A percentile compares a stretch with the other conserved stretches of the same genome.
These are phyloP conservation scores for Cafeteria roenbergensis DNA, from an alignment of 108 stramenopile species.

Conservation along the genomic window DNA sequence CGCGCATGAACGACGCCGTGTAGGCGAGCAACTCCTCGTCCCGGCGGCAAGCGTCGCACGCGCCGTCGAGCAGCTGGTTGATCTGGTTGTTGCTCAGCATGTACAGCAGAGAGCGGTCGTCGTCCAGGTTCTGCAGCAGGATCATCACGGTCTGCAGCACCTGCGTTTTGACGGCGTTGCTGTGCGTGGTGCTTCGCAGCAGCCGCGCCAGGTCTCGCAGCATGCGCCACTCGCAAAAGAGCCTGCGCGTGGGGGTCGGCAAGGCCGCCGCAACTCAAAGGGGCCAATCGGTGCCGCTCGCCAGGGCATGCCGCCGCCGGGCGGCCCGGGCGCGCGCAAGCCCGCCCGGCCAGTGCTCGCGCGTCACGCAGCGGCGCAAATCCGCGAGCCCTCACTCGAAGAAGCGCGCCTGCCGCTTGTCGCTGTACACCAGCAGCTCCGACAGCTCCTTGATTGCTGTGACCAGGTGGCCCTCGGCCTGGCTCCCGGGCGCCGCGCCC, in stretches of 20 bases:
- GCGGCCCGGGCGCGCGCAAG: too few species aligned
- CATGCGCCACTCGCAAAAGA: constrained; percentile 31
- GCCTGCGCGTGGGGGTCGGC: too few species aligned
- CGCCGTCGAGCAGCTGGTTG: constrained; percentile 22
- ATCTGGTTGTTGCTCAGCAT: constrained; percentile 34
- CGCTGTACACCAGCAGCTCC: constrained; percentile 32
- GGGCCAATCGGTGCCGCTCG: too few species aligned
- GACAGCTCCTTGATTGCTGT: constrained; percentile 11
- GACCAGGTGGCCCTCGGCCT: not conserved
- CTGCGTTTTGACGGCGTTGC: constrained; percentile 15
- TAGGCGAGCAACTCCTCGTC: constrained; percentile 34
- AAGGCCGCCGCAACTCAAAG: too few species aligned
- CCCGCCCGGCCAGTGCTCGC: too few species aligned
- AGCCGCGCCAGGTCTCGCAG: constrained; percentile 16
- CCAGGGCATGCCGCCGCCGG: too few species aligned
- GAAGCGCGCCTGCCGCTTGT: constrained; percentile 18
- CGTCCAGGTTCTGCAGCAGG: constrained; percentile 22
- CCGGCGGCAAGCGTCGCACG: constrained; percentile 6
- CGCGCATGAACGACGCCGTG: constrained; percentile 32
- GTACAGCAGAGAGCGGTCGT: constrained; percentile 9
- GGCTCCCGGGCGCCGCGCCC: not conserved
- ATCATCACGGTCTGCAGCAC: constrained; percentile 34
- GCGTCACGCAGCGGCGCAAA: too few species aligned
- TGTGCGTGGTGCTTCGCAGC: not conserved
- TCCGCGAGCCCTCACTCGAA: too few species aligned